These are phyloP conservation scores for Vanrija pseudolonga DNA, from an alignment of 1,284 basidiomycete species.

Conservation along the genomic window DNA sequence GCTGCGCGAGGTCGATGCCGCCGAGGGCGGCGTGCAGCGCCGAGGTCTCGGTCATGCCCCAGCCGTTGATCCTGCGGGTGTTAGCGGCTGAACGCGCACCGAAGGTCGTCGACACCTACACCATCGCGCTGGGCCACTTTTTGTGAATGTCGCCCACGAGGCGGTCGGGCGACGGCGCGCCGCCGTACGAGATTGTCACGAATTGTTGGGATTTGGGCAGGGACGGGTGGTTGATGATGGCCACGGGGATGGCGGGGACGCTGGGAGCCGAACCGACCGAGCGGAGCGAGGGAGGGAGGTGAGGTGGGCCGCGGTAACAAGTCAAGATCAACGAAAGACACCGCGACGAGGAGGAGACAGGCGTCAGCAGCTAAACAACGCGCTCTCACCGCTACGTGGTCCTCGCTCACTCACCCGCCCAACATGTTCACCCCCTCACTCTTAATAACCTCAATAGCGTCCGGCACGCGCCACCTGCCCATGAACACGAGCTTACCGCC, in stretches of 20 bases:
- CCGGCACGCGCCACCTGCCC: constrained; percentile 28
- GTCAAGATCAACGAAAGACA: no score
- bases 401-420: constrained; percentile 39
- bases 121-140: constrained; percentile 29
- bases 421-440: constrained; percentile 11
- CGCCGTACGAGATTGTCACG: constrained; percentile 40
- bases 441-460: constrained; percentile 32
- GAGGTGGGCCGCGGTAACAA: no score
- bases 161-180: constrained; percentile 35
- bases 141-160: constrained; percentile 27
- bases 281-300: no score
- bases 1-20: constrained; percentile 28
- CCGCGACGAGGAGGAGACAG: no score
- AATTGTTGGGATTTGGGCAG: constrained; percentile 25
- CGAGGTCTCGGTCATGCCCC: constrained; percentile 41
- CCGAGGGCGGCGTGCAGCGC: constrained; percentile 37
- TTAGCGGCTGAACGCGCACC: not conserved
- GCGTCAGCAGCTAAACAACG: no score
- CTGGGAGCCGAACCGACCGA: constrained; percentile 7
- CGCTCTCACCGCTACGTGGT: no score
- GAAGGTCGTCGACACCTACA: no score
- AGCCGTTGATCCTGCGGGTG: constrained; percentile 25
- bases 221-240: constrained; percentile 29
- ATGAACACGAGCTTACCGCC: constrained; percentile 36
- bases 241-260: constrained; percentile 36